phyloP scores from a whole-genome alignment of 2,329 filamentous ascomycete species.

The Botrytis byssoidea region DNA sequence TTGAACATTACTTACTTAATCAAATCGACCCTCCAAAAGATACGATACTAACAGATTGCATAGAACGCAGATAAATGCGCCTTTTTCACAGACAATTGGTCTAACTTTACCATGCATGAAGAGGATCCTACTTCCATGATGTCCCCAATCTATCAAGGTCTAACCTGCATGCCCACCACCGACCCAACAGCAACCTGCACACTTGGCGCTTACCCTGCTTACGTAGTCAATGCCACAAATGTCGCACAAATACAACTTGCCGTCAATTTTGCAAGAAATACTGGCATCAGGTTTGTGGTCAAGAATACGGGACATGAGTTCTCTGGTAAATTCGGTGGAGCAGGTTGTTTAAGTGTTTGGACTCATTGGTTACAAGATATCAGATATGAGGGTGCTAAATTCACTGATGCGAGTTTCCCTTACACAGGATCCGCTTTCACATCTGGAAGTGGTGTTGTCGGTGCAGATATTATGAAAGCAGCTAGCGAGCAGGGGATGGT shows the following conservation, averaged over 20 bases:
- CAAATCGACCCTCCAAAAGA: neutral
- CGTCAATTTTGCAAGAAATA: conserved; percentile 40
- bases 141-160: conserved; percentile 47
- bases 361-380: conserved; percentile 48
- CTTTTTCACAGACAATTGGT: conserved; percentile 37
- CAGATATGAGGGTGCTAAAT: conserved; percentile 36
- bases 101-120: conserved; percentile 42
- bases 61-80: conserved; percentile 39
- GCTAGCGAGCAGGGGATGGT: conserved; percentile 45
- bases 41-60: conserved; percentile 42
- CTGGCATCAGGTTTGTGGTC: conserved; percentile 38
- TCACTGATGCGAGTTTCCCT: conserved; percentile 34
- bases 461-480: conserved; percentile 45
- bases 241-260: conserved; percentile 25
- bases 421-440: conserved; percentile 41
- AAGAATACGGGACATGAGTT: conserved; percentile 50
- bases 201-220: conserved; percentile 25
- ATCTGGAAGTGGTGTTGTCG: conserved; percentile 45
- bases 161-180: conserved; percentile 40
- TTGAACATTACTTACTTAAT: neutral
- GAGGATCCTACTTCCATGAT: conserved; percentile 45
- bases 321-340: conserved; percentile 46
- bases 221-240: conserved; percentile 31
- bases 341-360: conserved; percentile 49
- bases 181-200: conserved; percentile 18